Evolutionary conservation across 345 rosid genomes (phyloP).

Genomic region (Balakata baccata): DNA sequence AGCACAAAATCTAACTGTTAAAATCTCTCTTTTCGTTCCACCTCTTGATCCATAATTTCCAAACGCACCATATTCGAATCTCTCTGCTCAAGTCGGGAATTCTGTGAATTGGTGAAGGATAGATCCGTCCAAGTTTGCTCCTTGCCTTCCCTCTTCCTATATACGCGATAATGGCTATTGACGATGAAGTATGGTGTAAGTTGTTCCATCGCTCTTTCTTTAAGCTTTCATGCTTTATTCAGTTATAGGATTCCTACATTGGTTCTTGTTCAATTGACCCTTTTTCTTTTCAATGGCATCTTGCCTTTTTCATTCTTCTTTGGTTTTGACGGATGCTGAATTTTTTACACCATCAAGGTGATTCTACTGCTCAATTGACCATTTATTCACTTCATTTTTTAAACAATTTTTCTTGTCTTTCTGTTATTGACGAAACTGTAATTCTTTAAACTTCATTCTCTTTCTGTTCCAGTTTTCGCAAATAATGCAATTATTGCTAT

Average conservation of each 20-base stretch:
- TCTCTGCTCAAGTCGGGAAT: not conserved
- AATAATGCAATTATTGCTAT: not conserved
- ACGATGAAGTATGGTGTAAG: not conserved
- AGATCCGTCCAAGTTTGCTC: not conserved
- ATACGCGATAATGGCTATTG: not conserved
- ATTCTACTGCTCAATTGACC: too few relatives aligned
- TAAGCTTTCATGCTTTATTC: constrained; percentile 7
- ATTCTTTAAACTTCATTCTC: not conserved
- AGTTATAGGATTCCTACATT: not conserved
- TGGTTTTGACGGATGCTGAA: not conserved
- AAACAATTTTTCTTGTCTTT: not conserved
- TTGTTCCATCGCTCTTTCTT: not conserved
- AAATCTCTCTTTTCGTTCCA: not conserved
- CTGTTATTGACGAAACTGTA: not conserved
- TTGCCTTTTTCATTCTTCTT: not conserved
- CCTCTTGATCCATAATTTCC: not conserved
- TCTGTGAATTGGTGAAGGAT: not conserved
- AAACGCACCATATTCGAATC: not conserved
- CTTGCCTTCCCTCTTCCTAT: not conserved
- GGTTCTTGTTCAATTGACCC: not conserved
- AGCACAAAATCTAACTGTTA: not conserved
- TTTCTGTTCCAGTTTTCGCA: not conserved
- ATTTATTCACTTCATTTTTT: too few relatives aligned
- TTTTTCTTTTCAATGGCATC: not conserved
- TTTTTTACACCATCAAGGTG: too few relatives aligned